Percentiles rank a stretch among this genome's conserved stretches.
These are phyloP conservation scores for Juglanconis oblonga DNA, from an alignment of 2,329 filamentous ascomycete genomes.

Conservation along the genomic window DNA sequence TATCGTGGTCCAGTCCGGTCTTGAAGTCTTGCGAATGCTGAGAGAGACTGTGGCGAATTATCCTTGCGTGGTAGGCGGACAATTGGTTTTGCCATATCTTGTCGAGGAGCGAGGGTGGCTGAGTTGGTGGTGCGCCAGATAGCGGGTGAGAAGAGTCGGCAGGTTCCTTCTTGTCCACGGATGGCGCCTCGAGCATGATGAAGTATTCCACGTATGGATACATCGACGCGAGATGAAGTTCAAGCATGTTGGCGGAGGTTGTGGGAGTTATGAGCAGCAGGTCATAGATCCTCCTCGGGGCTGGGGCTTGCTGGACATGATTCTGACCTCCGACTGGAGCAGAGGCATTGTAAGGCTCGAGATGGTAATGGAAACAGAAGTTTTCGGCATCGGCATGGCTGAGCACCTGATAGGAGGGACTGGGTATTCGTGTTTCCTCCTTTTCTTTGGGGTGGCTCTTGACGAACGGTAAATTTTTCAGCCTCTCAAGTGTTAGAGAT, in stretches of 20 bases:
- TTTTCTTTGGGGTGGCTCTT: background rate
- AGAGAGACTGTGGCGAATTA: conserved; percentile 37
- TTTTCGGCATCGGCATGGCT: background rate
- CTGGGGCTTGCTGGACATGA: conserved; percentile 32
- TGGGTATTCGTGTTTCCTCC: background rate
- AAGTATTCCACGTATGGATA: conserved; percentile 39
- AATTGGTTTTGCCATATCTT: conserved; percentile 33
- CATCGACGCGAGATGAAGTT: conserved; percentile 23
- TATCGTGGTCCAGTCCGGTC: conserved; percentile 34
- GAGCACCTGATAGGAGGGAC: background rate
- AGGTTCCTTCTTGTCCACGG: background rate
- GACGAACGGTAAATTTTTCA: background rate
- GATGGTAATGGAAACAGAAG: conserved; percentile 14
- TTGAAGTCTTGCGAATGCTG: conserved; percentile 24
- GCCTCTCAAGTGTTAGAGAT: background rate
- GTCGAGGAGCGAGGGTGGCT: conserved; percentile 32
- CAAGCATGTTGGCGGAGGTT: conserved; percentile 18
- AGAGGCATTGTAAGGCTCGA: conserved; percentile 5
- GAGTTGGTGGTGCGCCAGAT: conserved; percentile 32
- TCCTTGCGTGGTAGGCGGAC: conserved; percentile 33
- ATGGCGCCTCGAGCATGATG: conserved; percentile 37
- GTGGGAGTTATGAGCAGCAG: conserved; percentile 21
- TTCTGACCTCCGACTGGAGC: background rate
- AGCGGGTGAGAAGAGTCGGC: background rate
- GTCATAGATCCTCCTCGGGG: conserved; percentile 20